Evolutionary conservation across 116 monocot genomes (phyloP), one percentile per base, ranked within the genome.

Genomic region (Cymodocea nodosa): DNA sequence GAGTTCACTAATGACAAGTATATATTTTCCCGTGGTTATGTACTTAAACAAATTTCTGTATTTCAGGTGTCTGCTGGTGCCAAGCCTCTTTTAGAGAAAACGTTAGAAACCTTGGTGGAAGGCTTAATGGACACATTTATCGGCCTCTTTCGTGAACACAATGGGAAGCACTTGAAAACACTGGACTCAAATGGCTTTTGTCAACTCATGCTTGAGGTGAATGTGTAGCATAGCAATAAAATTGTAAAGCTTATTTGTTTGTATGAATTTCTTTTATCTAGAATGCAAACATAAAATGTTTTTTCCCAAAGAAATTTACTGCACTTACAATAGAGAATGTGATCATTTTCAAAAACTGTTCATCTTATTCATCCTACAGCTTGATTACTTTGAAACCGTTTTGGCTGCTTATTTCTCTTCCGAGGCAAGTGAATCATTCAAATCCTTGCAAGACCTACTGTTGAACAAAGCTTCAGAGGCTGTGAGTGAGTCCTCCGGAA

Each of bases 131-230:
- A 97, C 53, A 91, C 88, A 39, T 84, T 88, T 66, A 79, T 90
- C 52, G 82, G 82, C 57, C 69, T 88, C 76, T 90, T 85, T 71
- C 76, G 85, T 78, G 97, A 91, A 77, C 75, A 85, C 57, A 79
- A 80, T 55, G 56, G 73, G 30, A 85, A 83, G 68, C 75, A 80
- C 37, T 64, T 97, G 37, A 97, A 80, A 64, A 65, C 68, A 23
- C 68, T 97, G 63, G 97, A 97, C 63, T 14, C 84, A 60, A 87
- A 85, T 75, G 97, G 88, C 39, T 97, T 97, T 73, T 97, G 91
- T 71, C 97, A 97, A 66, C 85, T 97, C 60, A 91, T 85, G 84
- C 87, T 97, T 65, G 97, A 97, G 85, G 97, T 66, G 48, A 67
- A 22, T 19, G 6, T 70, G 1, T 15, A 63, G 14, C 23, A 22